phyloP scores from a whole-genome alignment of 805 yeast genomes.

The Kazachstania kunashirensis region DNA sequence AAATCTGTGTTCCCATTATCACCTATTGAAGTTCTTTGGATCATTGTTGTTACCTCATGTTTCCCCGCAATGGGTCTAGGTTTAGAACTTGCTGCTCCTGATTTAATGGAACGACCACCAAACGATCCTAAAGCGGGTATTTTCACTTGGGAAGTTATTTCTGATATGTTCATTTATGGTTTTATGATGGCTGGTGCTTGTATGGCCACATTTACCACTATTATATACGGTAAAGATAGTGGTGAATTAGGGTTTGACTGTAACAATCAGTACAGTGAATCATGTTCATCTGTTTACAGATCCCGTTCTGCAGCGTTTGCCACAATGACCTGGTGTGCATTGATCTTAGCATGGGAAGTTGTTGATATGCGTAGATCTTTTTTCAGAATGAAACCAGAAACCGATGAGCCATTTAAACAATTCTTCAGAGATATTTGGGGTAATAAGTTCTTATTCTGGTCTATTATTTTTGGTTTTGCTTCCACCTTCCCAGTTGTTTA shows the following conservation, averaged over 20 bases:
- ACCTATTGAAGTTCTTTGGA: constrained; percentile 97
- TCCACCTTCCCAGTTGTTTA: constrained; percentile 75
- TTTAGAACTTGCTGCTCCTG: constrained; percentile 92
- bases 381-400: constrained; percentile 59
- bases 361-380: constrained; percentile 61
- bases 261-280: constrained; percentile 38
- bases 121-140: constrained; percentile 78
- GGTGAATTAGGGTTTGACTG: constrained; percentile 60
- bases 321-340: constrained; percentile 79
- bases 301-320: constrained; percentile 74
- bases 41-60: constrained; percentile 93
- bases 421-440: constrained; percentile 57
- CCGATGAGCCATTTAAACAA: constrained; percentile 50
- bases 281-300: constrained; percentile 56
- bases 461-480: constrained; percentile 57
- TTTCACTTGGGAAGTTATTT: constrained; percentile 55
- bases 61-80: constrained; percentile 98
- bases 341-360: constrained; percentile 78
- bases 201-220: constrained; percentile 52
- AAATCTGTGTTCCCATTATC: constrained; percentile 84
- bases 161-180: constrained; percentile 68
- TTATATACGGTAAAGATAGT: constrained; percentile 56
- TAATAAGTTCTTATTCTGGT: constrained; percentile 75
- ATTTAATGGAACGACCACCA: constrained; percentile 92
- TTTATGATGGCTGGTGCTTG: constrained; percentile 64